Evolutionary conservation across 179 eudicot genomes (phyloP).

Genomic region (Beta macrorhiza): DNA sequence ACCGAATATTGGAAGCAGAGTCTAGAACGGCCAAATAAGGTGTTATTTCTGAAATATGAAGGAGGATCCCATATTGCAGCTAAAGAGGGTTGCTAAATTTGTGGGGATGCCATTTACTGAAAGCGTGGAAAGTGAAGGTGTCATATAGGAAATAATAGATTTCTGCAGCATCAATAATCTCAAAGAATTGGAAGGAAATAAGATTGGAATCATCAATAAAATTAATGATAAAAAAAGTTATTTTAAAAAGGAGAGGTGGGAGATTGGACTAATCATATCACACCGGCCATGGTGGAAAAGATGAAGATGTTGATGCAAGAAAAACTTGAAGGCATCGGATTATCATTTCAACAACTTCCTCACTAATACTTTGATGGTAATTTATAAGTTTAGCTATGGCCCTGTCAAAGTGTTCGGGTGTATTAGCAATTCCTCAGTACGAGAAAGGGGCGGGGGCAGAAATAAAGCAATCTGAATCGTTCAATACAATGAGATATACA

Average conservation of each 20-base stretch:
- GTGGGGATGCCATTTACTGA: conserved; percentile 4
- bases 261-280: conserved; percentile 1
- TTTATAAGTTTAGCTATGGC: background rate
- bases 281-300: conserved; percentile 2
- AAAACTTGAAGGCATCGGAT: background rate
- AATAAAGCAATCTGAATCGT: no score
- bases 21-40: background rate
- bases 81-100: conserved; percentile 4
- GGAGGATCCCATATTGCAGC: background rate
- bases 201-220: conserved; percentile 4
- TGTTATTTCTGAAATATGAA: conserved; percentile 6
- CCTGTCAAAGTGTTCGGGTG: no score
- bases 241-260: conserved; percentile 13
- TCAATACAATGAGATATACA: no score
- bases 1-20: background rate
- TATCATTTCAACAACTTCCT: conserved; percentile 1
- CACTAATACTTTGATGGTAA: background rate
- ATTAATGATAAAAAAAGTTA: background rate
- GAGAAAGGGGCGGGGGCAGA: no score
- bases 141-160: background rate
- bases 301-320: conserved; percentile 5
- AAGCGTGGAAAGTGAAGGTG: background rate
- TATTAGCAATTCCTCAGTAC: no score
- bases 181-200: conserved; percentile 3
- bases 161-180: background rate